phyloP scores from a whole-genome alignment of 768 basidiomycete species.

The Amylocystis lapponica region DNA sequence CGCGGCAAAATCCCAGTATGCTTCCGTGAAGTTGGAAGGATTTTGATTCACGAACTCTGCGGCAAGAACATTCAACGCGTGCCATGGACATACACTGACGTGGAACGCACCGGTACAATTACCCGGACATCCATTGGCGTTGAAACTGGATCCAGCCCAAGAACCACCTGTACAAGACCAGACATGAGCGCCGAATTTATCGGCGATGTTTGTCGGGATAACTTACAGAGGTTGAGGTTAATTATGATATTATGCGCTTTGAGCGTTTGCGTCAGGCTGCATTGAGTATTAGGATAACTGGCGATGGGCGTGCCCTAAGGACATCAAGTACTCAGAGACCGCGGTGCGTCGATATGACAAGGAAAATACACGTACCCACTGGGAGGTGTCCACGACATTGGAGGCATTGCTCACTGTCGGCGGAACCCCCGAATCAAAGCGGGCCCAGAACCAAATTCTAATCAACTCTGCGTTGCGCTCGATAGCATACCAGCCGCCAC shows the following conservation, averaged over 20 bases:
- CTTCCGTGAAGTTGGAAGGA: conserved; percentile 58
- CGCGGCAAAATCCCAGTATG: conserved; percentile 39
- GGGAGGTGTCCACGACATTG: conserved; percentile 38
- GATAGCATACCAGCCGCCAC: conserved; percentile 63
- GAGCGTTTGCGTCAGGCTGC: conserved; percentile 49
- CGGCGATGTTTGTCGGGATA: background rate
- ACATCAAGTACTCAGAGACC: background rate
- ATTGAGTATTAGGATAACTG: conserved; percentile 52
- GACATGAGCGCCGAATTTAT: background rate
- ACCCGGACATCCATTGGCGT: conserved; percentile 44
- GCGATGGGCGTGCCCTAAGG: conserved; percentile 52
- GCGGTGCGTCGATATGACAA: background rate
- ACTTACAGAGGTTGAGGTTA: conserved; percentile 56
- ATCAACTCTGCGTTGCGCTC: conserved; percentile 52
- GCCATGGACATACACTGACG: background rate
- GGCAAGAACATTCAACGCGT: background rate
- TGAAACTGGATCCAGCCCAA: conserved; percentile 47
- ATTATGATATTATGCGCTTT: conserved; percentile 57
- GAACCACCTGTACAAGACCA: conserved; percentile 32
- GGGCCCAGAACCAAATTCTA: conserved; percentile 71
- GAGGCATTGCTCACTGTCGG: conserved; percentile 38
- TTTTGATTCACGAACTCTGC: conserved; percentile 66
- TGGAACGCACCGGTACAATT: conserved; percentile 41
- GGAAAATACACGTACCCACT: conserved; percentile 41
- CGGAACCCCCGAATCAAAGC: conserved; percentile 36